These are phyloP conservation scores for Xerocomus brunneocitrinus DNA, from an alignment of 768 basidiomycete species.

Conservation along the genomic window DNA sequence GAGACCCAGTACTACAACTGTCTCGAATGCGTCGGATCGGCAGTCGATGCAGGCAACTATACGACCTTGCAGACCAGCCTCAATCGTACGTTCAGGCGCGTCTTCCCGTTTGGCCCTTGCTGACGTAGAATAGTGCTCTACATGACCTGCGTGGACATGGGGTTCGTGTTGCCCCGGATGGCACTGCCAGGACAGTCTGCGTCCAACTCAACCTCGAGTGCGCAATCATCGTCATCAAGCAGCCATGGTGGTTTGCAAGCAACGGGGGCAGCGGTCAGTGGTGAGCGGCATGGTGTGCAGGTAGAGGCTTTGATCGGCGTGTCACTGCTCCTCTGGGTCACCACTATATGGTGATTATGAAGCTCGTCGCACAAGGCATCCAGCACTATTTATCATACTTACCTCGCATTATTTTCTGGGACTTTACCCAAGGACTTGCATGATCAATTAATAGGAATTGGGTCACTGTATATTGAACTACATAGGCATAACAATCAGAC, in stretches of 20 bases:
- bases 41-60: slow-evolving; percentile 26
- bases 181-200: slow-evolving; percentile 25
- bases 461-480: slow-evolving; percentile 5
- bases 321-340: slow-evolving; percentile 3
- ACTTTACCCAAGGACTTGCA: not conserved
- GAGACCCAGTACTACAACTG: slow-evolving; percentile 40
- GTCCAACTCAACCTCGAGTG: slow-evolving; percentile 8
- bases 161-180: slow-evolving; percentile 20
- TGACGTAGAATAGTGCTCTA: slow-evolving; percentile 15
- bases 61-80: slow-evolving; percentile 27
- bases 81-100: slow-evolving; percentile 30
- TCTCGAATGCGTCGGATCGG: slow-evolving; percentile 35
- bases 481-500: not conserved
- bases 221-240: not conserved
- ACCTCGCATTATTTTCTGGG: slow-evolving; percentile 5
- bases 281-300: not conserved
- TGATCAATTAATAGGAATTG: not conserved
- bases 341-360: slow-evolving; percentile 10
- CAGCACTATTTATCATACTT: slow-evolving; percentile 11
- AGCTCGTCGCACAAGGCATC: not conserved
- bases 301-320: slow-evolving; percentile 3
- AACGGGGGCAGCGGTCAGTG: slow-evolving; percentile 1
- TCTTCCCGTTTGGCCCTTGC: not conserved
- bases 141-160: slow-evolving; percentile 23
- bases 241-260: not conserved